Conservation (phyloP, 441 rosid species). For the Kokia cookei region DNA sequence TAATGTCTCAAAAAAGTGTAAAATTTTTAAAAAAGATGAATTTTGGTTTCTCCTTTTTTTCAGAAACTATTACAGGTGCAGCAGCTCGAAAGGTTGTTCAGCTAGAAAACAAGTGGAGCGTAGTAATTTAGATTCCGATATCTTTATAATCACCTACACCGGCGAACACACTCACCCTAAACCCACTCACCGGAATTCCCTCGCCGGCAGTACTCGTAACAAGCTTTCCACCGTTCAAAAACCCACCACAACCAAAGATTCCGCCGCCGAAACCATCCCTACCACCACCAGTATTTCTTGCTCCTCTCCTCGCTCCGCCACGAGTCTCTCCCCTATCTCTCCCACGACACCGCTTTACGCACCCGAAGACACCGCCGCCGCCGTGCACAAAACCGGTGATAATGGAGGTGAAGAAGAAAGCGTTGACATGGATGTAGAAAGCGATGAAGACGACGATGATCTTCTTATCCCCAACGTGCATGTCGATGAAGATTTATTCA, state of each 20-base stretch:
- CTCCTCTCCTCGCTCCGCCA: constrained; percentile 17
- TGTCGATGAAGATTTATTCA: constrained; percentile 49
- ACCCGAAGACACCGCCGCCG: constrained; percentile 14
- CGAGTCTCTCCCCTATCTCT: constrained; percentile 55
- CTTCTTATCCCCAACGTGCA: constrained; percentile 49
- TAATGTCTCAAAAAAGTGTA: neutral
- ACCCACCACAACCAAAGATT: constrained; percentile 11
- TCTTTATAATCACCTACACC: constrained; percentile 60
- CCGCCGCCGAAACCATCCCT: neutral
- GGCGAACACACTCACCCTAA: constrained; percentile 84
- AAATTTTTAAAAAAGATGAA: neutral
- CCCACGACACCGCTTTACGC: constrained; percentile 44
- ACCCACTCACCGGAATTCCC: constrained; percentile 83
- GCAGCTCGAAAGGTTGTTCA: constrained; percentile 76
- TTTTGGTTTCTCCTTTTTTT: neutral
- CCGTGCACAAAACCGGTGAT: neutral
- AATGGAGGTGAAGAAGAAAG: constrained; percentile 14
- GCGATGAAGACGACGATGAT: constrained; percentile 26
- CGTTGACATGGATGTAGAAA: constrained; percentile 16
- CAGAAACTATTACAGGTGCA: constrained; percentile 91
- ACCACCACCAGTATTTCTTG: neutral
- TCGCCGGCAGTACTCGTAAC: constrained; percentile 77
- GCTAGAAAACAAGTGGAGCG: constrained; percentile 90
- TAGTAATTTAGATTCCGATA: constrained; percentile 51
- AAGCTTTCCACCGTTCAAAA: constrained; percentile 27